phyloP scores from a whole-genome alignment of 139 green algal genomes.

The Klebsormidium nitens region DNA sequence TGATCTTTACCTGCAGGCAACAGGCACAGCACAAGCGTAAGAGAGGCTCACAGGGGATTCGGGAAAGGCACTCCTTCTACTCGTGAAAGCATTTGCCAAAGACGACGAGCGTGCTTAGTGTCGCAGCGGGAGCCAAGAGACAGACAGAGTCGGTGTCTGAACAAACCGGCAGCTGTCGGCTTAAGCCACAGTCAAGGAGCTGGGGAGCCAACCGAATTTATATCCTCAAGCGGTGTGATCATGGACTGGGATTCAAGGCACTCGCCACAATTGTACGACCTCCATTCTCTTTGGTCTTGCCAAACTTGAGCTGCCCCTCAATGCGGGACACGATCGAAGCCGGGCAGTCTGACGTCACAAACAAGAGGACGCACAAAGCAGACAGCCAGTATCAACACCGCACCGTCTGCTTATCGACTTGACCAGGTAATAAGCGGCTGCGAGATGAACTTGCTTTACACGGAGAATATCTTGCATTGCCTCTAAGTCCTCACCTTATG shows the following conservation, averaged over 20 bases:
- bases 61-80: no score
- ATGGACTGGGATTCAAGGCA: no score
- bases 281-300: no score
- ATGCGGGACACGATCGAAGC: background rate
- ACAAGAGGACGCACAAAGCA: background rate
- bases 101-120: background rate
- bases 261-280: no score
- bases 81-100: no score
- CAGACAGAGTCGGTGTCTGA: background rate
- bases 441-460: no score
- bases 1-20: constrained; percentile 49
- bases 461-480: background rate
- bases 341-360: background rate
- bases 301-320: no score
- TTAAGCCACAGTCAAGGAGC: background rate
- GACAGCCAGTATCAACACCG: background rate
- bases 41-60: background rate
- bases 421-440: background rate
- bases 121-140: background rate
- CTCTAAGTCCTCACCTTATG: constrained; percentile 42
- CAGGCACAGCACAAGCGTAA: constrained; percentile 6
- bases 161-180: background rate
- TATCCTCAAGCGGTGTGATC: no score
- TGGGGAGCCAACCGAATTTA: no score
- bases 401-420: background rate